phyloP scores from a whole-genome alignment of 495 filamentous ascomycete species.

The Xylaria castorea region DNA sequence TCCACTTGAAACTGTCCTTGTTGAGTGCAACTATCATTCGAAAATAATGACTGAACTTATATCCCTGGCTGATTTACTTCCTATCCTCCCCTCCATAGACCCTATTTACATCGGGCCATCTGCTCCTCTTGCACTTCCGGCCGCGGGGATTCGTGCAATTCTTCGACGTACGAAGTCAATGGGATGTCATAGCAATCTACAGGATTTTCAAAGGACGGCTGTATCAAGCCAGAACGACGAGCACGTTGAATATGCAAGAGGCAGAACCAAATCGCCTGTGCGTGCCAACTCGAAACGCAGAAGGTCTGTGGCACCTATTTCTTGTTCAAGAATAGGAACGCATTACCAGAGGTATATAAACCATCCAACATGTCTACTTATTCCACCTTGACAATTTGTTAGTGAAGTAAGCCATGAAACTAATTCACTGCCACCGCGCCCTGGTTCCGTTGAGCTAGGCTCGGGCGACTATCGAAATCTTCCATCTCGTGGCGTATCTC shows the following conservation, averaged over 20 bases:
- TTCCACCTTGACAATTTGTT: not conserved
- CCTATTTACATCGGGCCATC: not conserved
- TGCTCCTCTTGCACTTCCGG: not conserved
- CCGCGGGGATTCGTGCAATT: not conserved
- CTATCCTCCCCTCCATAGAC: not conserved
- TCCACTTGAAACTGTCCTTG: no score
- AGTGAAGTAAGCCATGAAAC: not conserved
- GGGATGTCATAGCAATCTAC: not conserved
- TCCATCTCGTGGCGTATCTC: not conserved
- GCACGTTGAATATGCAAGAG: not conserved
- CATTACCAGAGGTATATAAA: not conserved
- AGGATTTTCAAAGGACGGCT: not conserved
- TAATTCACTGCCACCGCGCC: not conserved
- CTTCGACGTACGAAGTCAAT: constrained; percentile 22
- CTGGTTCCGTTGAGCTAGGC: constrained; percentile 8
- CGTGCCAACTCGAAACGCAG: constrained; percentile 28
- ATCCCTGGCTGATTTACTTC: not conserved
- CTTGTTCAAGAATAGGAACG: not conserved
- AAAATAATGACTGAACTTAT: not conserved
- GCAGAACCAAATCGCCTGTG: constrained; percentile 29
- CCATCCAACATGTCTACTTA: not conserved
- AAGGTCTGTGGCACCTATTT: constrained; percentile 10
- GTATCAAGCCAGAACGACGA: not conserved
- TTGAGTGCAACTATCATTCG: not conserved
- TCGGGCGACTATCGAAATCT: not conserved